These are phyloP conservation scores for Boletus fagicola DNA, from an alignment of 768 basidiomycete species.

Conservation along the genomic window DNA sequence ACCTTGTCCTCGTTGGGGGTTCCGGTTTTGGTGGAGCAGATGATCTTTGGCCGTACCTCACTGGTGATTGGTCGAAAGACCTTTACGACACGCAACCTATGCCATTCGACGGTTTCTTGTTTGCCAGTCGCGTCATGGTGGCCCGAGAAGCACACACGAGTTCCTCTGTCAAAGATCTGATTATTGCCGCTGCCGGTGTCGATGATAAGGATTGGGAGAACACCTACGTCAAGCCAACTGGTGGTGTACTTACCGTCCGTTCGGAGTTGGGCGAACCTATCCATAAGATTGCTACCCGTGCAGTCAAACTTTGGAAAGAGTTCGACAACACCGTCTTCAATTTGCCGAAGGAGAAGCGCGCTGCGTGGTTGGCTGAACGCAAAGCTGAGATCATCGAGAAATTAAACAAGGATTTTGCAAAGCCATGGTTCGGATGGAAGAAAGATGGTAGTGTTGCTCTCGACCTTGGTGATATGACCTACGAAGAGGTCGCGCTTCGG, in stretches of 20 bases:
- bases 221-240: constrained; percentile 91
- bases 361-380: constrained; percentile 81
- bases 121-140: constrained; percentile 97
- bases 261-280: constrained; percentile 99
- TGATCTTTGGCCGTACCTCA: constrained; percentile 95
- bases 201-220: constrained; percentile 89
- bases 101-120: constrained; percentile 98
- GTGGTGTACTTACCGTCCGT: constrained; percentile 93
- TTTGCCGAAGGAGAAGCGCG: constrained; percentile 93
- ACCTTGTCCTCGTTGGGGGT: constrained; percentile 88
- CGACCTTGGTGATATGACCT: constrained; percentile 95
- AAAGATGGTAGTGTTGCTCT: constrained; percentile 82
- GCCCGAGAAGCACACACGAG: constrained; percentile 98
- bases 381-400: constrained; percentile 87
- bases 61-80: constrained; percentile 90
- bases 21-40: constrained; percentile 95
- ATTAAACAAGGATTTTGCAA: constrained; percentile 92
- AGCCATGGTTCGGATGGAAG: constrained; percentile 98
- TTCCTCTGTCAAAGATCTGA: constrained; percentile 92
- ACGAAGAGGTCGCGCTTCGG: constrained; percentile 90
- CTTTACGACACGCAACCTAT: constrained; percentile 85
- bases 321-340: constrained; percentile 97
- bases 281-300: constrained; percentile 97
- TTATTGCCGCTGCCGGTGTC: constrained; percentile 92
- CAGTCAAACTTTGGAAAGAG: constrained; percentile 97